Conservation (phyloP, 352 stramenopile species). For the Globisporangium middletonii region DNA sequence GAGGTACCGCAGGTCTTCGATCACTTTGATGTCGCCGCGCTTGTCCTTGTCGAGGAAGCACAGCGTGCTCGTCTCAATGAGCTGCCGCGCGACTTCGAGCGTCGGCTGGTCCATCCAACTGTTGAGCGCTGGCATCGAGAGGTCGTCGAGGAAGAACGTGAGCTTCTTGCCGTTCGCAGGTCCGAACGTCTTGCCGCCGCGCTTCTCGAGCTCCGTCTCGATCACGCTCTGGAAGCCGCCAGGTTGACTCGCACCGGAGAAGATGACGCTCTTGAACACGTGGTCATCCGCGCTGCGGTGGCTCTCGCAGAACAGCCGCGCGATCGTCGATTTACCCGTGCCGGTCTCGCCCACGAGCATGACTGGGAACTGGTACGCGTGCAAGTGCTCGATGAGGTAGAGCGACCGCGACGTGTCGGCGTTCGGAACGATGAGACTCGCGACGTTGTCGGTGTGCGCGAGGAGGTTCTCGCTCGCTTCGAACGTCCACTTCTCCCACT, state of each 20-base stretch:
- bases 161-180: constrained; percentile 64
- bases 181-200: constrained; percentile 75
- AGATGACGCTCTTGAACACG: constrained; percentile 83
- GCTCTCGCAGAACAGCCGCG: constrained; percentile 70
- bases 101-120: constrained; percentile 73
- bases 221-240: constrained; percentile 78
- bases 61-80: constrained; percentile 58
- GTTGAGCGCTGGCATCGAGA: constrained; percentile 63
- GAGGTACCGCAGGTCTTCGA: constrained; percentile 65
- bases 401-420: constrained; percentile 71
- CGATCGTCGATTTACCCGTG: constrained; percentile 85
- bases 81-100: constrained; percentile 65
- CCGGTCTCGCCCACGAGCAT: constrained; percentile 82
- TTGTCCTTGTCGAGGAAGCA: constrained; percentile 86
- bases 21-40: constrained; percentile 68
- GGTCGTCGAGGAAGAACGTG: constrained; percentile 77
- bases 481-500: constrained; percentile 85
- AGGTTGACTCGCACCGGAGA: constrained; percentile 75
- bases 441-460: constrained; percentile 50
- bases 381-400: constrained; percentile 65
- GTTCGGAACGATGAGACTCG: constrained; percentile 82
- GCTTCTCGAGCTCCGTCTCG: constrained; percentile 71
- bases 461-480: constrained; percentile 25
- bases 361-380: constrained; percentile 48
- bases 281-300: constrained; percentile 29